Conservation (phyloP, 495 filamentous ascomycete species). For the Lindgomyces ingoldianus region DNA sequence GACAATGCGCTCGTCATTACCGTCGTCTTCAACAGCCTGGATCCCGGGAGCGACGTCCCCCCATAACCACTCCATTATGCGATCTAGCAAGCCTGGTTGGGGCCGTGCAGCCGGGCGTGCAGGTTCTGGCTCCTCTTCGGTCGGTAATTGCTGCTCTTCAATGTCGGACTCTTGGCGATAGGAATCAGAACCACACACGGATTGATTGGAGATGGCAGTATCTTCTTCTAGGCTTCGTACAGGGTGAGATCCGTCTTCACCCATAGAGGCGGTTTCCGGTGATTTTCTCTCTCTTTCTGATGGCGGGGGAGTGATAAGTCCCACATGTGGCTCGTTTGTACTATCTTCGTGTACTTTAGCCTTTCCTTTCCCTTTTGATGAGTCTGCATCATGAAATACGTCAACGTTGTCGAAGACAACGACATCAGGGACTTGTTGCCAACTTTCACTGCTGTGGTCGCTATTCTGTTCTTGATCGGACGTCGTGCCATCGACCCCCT, state of each 20-base stretch:
- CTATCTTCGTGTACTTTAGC: conserved; percentile 12
- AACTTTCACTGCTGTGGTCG: conserved; percentile 36
- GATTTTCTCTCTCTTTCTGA: too few species aligned
- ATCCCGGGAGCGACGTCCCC: conserved; percentile 51
- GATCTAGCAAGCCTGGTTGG: conserved; percentile 23
- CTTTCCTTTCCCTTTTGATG: conserved; percentile 26
- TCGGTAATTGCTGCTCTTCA: neutral
- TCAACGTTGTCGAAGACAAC: conserved; percentile 12
- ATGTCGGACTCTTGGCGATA: neutral
- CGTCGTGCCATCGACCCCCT: neutral
- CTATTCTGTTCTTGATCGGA: conserved; percentile 32
- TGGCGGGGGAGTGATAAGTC: neutral
- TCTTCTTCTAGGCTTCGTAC: neutral
- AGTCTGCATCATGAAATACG: neutral
- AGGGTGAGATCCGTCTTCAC: neutral
- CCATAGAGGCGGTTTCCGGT: too few species aligned
- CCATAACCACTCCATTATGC: conserved; percentile 61
- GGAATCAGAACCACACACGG: conserved; percentile 14
- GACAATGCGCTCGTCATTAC: conserved; percentile 61
- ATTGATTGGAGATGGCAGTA: neutral
- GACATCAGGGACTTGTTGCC: conserved; percentile 32
- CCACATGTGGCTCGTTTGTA: neutral
- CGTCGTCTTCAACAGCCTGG: conserved; percentile 18
- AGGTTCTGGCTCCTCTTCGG: neutral
- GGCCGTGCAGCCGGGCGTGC: neutral